Base-by-base conservation (phyloP, 768 basidiomycete species). In the Paxillus ammoniavirescens region DNA sequence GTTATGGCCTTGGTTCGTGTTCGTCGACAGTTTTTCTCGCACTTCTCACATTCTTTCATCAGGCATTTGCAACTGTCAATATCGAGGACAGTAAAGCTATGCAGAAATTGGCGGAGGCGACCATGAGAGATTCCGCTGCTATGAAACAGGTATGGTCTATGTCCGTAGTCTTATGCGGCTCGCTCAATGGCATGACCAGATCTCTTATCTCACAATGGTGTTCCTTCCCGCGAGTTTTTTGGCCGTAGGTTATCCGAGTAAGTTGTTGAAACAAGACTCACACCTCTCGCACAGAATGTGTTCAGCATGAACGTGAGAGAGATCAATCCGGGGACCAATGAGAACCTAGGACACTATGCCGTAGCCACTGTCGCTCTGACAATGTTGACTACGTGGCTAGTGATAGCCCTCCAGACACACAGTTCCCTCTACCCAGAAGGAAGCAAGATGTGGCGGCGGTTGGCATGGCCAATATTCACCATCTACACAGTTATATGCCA, bases 61-160 rank as follows among this genome's bases (percentile, higher is more conserved):
- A 85, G 83, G 82, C 80, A 6, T 86, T 86, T 63, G 80, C 79
- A 49, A 78, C 72, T 43, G 79, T 84, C 4, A 84, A 79, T 52
- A 81, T 84, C 30, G 60, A 58, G 3, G 83, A 86, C 52, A 82
- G 77, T 61, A 73, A 64, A 52, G 70, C 72, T 9, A 83, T 82
- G 79, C 67, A 77, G 44, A 49, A 65, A 40, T 72, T 86, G 69
- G 82, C 83, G 2, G 62, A 70, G 52, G 71, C 73, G 3, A 67
- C 79, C 6, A 64, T 77, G 42, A 60, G 68, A 8, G 77, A 76
- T 52, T 79, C 77, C 59, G 64, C 70, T 47, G 68, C 72, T 5
- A 74, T 73, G 66, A 73, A 72, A 43, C 67, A 59, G 61, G 65
- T 65, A 28, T 14, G 58, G 40, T 14, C 8, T 5, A 15, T 35